Evolutionary conservation across 495 filamentous ascomycete genomes (phyloP).

Genomic region (Aspergillus avenaceus): DNA sequence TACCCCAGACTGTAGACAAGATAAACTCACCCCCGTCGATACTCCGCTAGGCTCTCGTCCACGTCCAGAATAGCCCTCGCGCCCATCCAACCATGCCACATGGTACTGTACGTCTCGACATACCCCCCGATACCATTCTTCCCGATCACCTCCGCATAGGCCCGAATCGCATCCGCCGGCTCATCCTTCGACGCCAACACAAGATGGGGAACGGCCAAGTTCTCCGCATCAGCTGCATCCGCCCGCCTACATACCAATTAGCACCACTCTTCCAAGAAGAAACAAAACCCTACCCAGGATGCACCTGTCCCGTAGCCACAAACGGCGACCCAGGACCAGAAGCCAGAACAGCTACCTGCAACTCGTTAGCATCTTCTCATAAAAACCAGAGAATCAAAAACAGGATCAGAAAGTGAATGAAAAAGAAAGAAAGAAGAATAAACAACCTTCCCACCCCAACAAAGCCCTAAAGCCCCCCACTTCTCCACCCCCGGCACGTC

Average conservation of each 20-base stretch:
- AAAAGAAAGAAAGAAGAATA: not conserved
- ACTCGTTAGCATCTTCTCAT: not conserved
- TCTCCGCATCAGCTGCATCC: conserved; percentile 39
- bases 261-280: not conserved
- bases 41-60: conserved; percentile 48
- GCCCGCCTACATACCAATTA: conserved; percentile 23
- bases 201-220: conserved; percentile 49
- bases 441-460: conserved; percentile 47
- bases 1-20: too few relatives aligned
- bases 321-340: conserved; percentile 39
- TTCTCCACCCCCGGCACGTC: conserved; percentile 29
- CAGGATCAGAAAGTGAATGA: not conserved
- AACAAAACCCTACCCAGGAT: conserved; percentile 35
- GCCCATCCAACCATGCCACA: conserved; percentile 64
- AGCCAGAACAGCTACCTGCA: conserved; percentile 37
- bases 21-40: conserved; percentile 50
- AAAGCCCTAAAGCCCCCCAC: conserved; percentile 44
- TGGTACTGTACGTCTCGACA: conserved; percentile 48
- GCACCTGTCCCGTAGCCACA: conserved; percentile 44
- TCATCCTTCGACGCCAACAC: conserved; percentile 52
- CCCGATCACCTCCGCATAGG: conserved; percentile 34
- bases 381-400: not conserved
- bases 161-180: conserved; percentile 33
- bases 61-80: conserved; percentile 50
- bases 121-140: conserved; percentile 31